A percentile compares a stretch with the other conserved stretches of the same genome.
Conservation (phyloP, 2,329 filamentous ascomycete genomes). For the Diaporthe destruens region DNA sequence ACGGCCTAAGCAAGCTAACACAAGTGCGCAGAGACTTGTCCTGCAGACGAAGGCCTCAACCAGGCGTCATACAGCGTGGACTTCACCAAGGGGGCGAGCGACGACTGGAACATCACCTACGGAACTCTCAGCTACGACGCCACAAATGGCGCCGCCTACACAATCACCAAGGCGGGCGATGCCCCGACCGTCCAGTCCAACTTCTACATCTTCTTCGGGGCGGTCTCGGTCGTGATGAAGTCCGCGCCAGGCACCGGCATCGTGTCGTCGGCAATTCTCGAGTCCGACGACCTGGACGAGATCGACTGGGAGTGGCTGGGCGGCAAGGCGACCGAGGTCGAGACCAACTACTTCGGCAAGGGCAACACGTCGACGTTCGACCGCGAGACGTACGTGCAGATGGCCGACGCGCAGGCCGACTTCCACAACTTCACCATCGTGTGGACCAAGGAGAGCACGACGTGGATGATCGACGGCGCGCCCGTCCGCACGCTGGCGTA, state of each 20-base stretch:
- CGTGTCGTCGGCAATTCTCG: constrained; percentile 80
- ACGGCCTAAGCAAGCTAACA: neutral
- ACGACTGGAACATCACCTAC: constrained; percentile 49
- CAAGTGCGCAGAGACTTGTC: constrained; percentile 35
- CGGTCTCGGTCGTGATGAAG: constrained; percentile 77
- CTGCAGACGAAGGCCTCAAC: constrained; percentile 41
- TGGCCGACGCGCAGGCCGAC: constrained; percentile 61
- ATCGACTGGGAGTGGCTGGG: constrained; percentile 90
- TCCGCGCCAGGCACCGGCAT: constrained; percentile 80
- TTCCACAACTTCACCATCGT: constrained; percentile 77
- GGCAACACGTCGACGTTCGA: constrained; percentile 75
- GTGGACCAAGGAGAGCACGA: constrained; percentile 74
- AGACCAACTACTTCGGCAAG: constrained; percentile 87
- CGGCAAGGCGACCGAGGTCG: constrained; percentile 74
- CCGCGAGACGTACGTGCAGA: constrained; percentile 69
- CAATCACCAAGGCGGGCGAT: constrained; percentile 69
- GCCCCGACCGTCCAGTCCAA: constrained; percentile 74
- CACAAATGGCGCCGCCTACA: constrained; percentile 53
- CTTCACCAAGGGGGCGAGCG: constrained; percentile 73
- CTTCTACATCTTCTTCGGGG: constrained; percentile 90
- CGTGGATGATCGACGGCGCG: constrained; percentile 74
- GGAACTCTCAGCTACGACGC: constrained; percentile 46
- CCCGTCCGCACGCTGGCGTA: constrained; percentile 72
- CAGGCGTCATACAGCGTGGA: constrained; percentile 58
- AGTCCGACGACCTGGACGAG: constrained; percentile 83